phyloP scores from a whole-genome alignment of 192 early-diverging fungal species.

The Gonapodya sp. region DNA sequence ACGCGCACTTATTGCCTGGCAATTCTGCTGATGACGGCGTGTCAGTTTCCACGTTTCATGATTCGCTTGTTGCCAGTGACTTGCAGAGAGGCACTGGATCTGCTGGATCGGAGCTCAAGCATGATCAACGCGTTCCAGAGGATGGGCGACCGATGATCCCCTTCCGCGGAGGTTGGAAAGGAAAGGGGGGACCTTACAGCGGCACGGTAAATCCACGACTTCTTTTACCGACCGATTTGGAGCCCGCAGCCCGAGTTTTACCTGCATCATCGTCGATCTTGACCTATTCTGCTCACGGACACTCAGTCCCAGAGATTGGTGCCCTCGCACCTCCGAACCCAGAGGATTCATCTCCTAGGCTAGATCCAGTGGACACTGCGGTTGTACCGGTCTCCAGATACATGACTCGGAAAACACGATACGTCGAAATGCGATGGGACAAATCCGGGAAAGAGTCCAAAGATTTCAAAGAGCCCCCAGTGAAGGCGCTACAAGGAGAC shows the following conservation, averaged over 20 bases:
- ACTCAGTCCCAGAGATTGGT: not conserved
- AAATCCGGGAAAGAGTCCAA: not conserved
- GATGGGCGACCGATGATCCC: not conserved
- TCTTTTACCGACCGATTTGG: not conserved
- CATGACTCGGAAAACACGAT: not conserved
- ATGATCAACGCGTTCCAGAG: not conserved
- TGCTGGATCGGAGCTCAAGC: too few relatives aligned
- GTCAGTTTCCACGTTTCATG: too few relatives aligned
- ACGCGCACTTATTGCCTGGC: too few relatives aligned
- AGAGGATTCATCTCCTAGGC: not conserved
- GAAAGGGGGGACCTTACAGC: not conserved
- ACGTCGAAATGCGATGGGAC: slow-evolving; percentile 1
- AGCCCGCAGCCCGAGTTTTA: not conserved
- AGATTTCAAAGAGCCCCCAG: not conserved
- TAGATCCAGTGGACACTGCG: not conserved
- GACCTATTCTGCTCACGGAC: not conserved
- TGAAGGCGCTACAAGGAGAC: not conserved
- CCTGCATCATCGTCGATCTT: not conserved
- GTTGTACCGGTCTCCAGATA: not conserved
- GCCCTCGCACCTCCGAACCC: not conserved
- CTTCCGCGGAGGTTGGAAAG: not conserved
- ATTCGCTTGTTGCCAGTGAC: too few relatives aligned
- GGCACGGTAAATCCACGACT: not conserved
- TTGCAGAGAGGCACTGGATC: too few relatives aligned
- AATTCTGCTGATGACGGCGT: too few relatives aligned